Conservation (phyloP, 176 grass and related monocot species). For the Musa schizocarpa region DNA sequence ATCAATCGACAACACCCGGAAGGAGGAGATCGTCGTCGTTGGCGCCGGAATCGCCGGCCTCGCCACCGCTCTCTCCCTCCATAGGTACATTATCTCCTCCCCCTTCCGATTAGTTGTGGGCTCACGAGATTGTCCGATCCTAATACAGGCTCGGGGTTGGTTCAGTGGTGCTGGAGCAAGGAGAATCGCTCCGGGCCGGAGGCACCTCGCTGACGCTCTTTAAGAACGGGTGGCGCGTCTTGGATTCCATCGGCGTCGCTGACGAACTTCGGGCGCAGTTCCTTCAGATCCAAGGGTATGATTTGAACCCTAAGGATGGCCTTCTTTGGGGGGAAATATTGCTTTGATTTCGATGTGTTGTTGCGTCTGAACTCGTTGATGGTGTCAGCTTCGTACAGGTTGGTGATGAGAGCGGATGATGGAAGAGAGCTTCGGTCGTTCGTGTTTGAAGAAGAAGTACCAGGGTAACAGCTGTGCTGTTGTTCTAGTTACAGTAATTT, state of each 20-base stretch:
- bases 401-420: slow-evolving; percentile 70
- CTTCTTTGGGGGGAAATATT: neutral
- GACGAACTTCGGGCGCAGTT: slow-evolving; percentile 74
- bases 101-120: neutral
- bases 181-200: slow-evolving; percentile 50
- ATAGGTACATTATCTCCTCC: neutral
- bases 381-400: slow-evolving; percentile 55
- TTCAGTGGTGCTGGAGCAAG: slow-evolving; percentile 70
- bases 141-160: slow-evolving; percentile 38
- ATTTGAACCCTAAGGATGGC: neutral
- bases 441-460: slow-evolving; percentile 71
- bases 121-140: neutral
- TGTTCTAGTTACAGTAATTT: neutral
- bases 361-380: slow-evolving; percentile 34
- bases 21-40: slow-evolving; percentile 54
- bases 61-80: slow-evolving; percentile 58
- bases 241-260: slow-evolving; percentile 68
- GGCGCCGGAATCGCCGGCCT: slow-evolving; percentile 83
- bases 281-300: slow-evolving; percentile 66
- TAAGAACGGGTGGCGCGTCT: slow-evolving; percentile 88
- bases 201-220: slow-evolving; percentile 89
- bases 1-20: neutral
- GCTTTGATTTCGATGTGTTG: slow-evolving; percentile 6
- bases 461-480: slow-evolving; percentile 37
- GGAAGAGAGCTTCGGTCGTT: slow-evolving; percentile 65